Conservation (phyloP, 345 rosid species). For the Boechera divaricarpa region DNA sequence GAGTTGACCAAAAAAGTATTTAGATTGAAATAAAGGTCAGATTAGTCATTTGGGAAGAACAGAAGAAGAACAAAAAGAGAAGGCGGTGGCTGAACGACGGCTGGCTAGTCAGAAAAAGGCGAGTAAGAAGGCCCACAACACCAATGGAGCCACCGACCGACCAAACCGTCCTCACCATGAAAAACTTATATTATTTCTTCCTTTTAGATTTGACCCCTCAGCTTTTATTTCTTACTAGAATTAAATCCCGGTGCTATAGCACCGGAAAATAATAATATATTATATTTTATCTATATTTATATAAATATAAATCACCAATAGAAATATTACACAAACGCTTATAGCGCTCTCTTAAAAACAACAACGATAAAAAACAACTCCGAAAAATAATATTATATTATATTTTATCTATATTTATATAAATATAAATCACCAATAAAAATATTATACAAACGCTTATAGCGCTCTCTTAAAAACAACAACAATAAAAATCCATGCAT, state of each 20-base stretch:
- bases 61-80: constrained; percentile 37
- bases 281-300: too few relatives aligned
- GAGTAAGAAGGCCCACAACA: constrained; percentile 44
- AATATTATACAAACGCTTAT: too few relatives aligned
- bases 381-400: too few relatives aligned
- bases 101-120: constrained; percentile 53
- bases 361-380: too few relatives aligned
- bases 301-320: too few relatives aligned
- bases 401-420: too few relatives aligned
- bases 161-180: constrained; percentile 69
- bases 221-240: constrained; percentile 13
- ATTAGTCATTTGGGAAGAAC: constrained; percentile 40
- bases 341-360: too few relatives aligned
- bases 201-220: constrained; percentile 44
- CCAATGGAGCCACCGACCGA: constrained; percentile 61
- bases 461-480: too few relatives aligned
- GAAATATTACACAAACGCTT: too few relatives aligned
- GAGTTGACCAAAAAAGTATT: background rate
- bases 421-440: too few relatives aligned
- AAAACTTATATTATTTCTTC: constrained; percentile 9
- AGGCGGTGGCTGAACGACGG: constrained; percentile 17
- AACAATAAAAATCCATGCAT: background rate
- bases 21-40: constrained; percentile 10
- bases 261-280: too few relatives aligned
- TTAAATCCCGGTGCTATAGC: too few relatives aligned